A percentile compares a stretch with the other conserved stretches of the same genome.
These are phyloP conservation scores for Venturia asperata DNA, from an alignment of 2,329 filamentous ascomycete species.

Conservation along the genomic window DNA sequence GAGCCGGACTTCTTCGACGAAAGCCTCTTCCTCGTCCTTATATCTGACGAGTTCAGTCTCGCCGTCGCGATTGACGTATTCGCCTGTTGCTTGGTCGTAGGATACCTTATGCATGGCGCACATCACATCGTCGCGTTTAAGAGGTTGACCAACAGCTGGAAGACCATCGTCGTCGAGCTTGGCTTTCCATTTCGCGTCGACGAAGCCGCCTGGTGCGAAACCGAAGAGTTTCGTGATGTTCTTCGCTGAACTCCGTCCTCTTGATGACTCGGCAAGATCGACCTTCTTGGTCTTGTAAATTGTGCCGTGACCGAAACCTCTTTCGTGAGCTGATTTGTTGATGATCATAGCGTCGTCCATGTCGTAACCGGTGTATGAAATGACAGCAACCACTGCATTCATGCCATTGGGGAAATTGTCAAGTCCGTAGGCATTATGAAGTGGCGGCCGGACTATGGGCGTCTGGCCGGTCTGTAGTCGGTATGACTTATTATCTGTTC, in stretches of 20 bases:
- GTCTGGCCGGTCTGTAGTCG: conserved; percentile 92
- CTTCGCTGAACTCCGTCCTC: conserved; percentile 57
- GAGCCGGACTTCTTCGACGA: conserved; percentile 85
- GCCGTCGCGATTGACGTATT: conserved; percentile 78
- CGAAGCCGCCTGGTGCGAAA: conserved; percentile 69
- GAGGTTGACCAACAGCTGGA: conserved; percentile 67
- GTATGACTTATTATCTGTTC: conserved; percentile 97
- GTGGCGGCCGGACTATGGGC: conserved; percentile 80
- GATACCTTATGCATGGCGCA: conserved; percentile 87
- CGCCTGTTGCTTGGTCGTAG: conserved; percentile 62
- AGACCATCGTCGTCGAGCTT: conserved; percentile 83
- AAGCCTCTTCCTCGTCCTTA: conserved; percentile 83
- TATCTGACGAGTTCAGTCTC: conserved; percentile 86
- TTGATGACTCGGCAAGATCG: conserved; percentile 70
- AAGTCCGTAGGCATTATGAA: conserved; percentile 93
- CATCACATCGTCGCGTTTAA: conserved; percentile 75
- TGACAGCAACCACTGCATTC: conserved; percentile 93
- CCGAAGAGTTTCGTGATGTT: conserved; percentile 79
- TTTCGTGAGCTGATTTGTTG: conserved; percentile 93
- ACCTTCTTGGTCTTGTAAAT: conserved; percentile 98
- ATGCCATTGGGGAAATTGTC: conserved; percentile 98
- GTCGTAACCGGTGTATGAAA: conserved; percentile 97
- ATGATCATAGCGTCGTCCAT: conserved; percentile 99
- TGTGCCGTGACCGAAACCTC: conserved; percentile 89
- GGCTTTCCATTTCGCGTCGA: conserved; percentile 62